These are phyloP conservation scores for Coemansia sp. DNA, from an alignment of 192 early-diverging fungal species.

Conservation along the genomic window DNA sequence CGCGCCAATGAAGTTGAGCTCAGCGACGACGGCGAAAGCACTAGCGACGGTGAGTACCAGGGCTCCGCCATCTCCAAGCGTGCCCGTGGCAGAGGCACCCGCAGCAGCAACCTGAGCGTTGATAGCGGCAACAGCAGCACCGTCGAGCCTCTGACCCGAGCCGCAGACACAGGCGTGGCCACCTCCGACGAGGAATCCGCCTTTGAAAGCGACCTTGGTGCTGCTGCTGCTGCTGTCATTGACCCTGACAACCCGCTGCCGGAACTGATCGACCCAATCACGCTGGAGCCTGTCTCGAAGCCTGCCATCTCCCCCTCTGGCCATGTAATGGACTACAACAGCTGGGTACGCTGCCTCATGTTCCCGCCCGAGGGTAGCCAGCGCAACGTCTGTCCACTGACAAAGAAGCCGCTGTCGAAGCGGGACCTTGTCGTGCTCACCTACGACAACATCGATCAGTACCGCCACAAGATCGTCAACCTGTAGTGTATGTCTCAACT, in stretches of 20 bases:
- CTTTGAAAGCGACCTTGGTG: slow-evolving; percentile 25
- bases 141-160: slow-evolving; percentile 24
- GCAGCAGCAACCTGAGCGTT: slow-evolving; percentile 35
- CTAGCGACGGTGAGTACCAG: slow-evolving; percentile 47
- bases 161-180: slow-evolving; percentile 59
- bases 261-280: slow-evolving; percentile 93
- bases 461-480: slow-evolving; percentile 69
- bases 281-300: slow-evolving; percentile 82
- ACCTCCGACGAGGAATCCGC: slow-evolving; percentile 70
- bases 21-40: slow-evolving; percentile 34
- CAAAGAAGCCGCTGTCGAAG: slow-evolving; percentile 90
- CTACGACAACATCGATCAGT: slow-evolving; percentile 79
- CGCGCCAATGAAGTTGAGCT: slow-evolving; percentile 55
- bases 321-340: slow-evolving; percentile 86
- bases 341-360: slow-evolving; percentile 84
- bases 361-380: slow-evolving; percentile 68
- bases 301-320: slow-evolving; percentile 96
- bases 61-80: slow-evolving; percentile 35
- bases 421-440: slow-evolving; percentile 82
- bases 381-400: slow-evolving; percentile 89
- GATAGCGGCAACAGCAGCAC: slow-evolving; percentile 50
- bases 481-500: slow-evolving; percentile 41
- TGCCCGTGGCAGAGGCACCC: slow-evolving; percentile 17
- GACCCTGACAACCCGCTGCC: slow-evolving; percentile 80
- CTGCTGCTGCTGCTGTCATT: slow-evolving; percentile 11